Evolutionary conservation across 352 stramenopile species (phyloP).

Genomic region (Blastocystis sp.): DNA sequence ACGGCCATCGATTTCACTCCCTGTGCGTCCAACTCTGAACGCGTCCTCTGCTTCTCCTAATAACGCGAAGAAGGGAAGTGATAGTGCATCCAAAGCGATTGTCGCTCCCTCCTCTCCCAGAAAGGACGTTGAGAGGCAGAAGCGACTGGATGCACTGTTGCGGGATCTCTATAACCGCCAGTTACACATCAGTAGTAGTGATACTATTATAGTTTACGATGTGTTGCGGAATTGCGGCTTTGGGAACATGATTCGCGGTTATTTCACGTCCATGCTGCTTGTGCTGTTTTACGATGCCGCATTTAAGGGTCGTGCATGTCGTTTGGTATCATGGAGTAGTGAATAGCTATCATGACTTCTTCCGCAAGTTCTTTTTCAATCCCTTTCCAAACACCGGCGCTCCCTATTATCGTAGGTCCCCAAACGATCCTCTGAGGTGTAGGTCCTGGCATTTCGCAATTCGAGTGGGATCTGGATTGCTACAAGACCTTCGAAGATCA

Average conservation of each 20-base stretch:
- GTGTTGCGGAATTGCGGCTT: not conserved
- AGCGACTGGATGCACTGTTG: too few relatives aligned
- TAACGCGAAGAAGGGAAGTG: too few relatives aligned
- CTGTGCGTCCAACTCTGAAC: too few relatives aligned
- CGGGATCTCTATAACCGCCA: too few relatives aligned
- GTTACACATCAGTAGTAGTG: too few relatives aligned
- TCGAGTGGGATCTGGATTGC: not conserved
- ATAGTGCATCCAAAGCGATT: too few relatives aligned
- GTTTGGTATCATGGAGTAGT: not conserved
- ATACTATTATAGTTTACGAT: not conserved
- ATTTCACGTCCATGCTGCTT: not conserved
- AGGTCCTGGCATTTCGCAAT: not conserved
- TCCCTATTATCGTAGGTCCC: too few relatives aligned
- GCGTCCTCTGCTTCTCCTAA: too few relatives aligned
- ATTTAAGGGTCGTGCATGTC: not conserved
- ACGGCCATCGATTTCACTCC: too few relatives aligned
- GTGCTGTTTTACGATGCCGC: not conserved
- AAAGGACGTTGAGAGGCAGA: too few relatives aligned
- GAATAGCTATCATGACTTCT: not conserved
- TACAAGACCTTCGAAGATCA: not conserved
- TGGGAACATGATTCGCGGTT: slow-evolving; percentile 17
- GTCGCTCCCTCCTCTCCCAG: too few relatives aligned
- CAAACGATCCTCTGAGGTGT: not conserved
- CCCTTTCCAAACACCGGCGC: not conserved
- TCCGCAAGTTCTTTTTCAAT: not conserved